Evolutionary conservation across 257 asterid genomes (phyloP).

Genomic region (Plantago major): DNA sequence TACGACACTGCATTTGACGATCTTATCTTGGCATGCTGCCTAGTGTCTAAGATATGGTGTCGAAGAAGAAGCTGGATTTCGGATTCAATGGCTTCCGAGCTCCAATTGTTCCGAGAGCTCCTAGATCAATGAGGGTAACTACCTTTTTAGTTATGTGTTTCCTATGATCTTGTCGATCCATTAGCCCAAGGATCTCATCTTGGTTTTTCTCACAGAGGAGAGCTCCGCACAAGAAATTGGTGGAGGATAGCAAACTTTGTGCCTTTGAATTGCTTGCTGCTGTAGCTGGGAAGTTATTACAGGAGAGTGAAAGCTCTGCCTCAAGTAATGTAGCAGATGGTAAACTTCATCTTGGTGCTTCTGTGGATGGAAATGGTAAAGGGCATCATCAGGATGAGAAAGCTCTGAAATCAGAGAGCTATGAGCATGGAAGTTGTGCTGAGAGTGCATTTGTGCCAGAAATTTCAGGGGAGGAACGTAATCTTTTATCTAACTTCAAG

Average conservation of each 20-base stretch:
- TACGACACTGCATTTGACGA: constrained; percentile 25
- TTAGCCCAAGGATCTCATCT: constrained; percentile 10
- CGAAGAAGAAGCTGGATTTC: constrained; percentile 47
- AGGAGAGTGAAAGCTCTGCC: constrained; percentile 85
- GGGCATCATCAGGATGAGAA: constrained; percentile 36
- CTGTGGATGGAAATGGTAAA: constrained; percentile 25
- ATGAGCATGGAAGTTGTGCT: constrained; percentile 75
- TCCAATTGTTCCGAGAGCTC: constrained; percentile 65
- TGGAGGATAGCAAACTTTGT: constrained; percentile 56
- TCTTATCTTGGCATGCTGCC: constrained; percentile 49
- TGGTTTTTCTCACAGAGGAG: constrained; percentile 50
- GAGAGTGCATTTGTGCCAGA: constrained; percentile 63
- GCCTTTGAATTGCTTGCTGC: constrained; percentile 94
- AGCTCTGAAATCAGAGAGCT: constrained; percentile 46
- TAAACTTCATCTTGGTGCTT: constrained; percentile 28
- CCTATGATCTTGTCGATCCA: constrained; percentile 8
- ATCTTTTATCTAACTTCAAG: constrained; percentile 30
- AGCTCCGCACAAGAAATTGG: constrained; percentile 33
- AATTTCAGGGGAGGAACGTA: constrained; percentile 29
- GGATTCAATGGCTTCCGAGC: constrained; percentile 39
- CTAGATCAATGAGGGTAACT: constrained; percentile 67
- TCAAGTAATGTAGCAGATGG: constrained; percentile 62
- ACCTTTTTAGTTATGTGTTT: constrained; percentile 17
- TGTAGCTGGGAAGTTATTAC: constrained; percentile 87
- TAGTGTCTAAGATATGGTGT: constrained; percentile 51